phyloP scores from a whole-genome alignment of 2,329 filamentous ascomycete genomes.

The Trichoderma aggressivum region DNA sequence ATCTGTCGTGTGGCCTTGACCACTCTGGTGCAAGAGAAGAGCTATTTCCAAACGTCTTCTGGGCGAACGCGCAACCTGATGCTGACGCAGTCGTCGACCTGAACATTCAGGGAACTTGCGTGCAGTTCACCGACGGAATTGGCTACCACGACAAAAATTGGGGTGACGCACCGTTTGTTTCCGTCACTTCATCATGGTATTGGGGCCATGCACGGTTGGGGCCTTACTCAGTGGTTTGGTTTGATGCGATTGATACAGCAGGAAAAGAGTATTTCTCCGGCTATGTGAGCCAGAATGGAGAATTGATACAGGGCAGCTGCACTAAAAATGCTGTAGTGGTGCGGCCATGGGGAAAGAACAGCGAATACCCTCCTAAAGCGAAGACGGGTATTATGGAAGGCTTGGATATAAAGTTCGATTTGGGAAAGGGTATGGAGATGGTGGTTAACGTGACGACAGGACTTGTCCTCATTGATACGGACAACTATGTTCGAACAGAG shows the following conservation, averaged over 20 bases:
- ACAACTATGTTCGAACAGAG: no score
- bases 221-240: constrained; percentile 44
- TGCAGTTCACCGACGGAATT: constrained; percentile 25
- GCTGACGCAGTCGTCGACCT: background rate
- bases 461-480: no score
- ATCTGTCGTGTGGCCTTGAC: no score
- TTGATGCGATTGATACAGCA: constrained; percentile 31
- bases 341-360: background rate
- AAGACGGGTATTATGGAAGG: no score
- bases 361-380: background rate
- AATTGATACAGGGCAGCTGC: background rate
- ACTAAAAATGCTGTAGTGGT: background rate
- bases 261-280: constrained; percentile 24
- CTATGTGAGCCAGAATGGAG: background rate
- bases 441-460: no score
- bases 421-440: no score
- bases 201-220: constrained; percentile 45
- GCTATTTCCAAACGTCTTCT: background rate
- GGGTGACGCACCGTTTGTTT: constrained; percentile 36
- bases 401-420: no score
- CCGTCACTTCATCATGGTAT: constrained; percentile 37
- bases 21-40: no score
- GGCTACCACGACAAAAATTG: constrained; percentile 50
- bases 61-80: background rate
- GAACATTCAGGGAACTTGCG: background rate